Percentiles rank a stretch among this genome's conserved stretches.
Conservation (phyloP, 352 stramenopile genomes). For the Blastocystis sp. region DNA sequence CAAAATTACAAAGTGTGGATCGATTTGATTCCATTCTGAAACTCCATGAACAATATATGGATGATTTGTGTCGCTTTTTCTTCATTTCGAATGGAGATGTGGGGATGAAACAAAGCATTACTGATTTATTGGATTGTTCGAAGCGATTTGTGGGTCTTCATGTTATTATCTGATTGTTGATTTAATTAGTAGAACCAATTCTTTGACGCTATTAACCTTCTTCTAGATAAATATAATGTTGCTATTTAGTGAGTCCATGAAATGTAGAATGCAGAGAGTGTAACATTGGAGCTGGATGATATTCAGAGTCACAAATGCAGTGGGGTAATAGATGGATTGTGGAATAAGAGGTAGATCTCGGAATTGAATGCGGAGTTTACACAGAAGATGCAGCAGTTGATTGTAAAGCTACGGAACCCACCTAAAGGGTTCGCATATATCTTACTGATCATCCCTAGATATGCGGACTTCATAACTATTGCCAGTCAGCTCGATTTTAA, state of each 20-base stretch:
- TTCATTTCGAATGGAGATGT: background rate
- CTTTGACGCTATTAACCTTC: conserved; percentile 19
- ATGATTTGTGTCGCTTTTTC: background rate
- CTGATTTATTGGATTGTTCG: background rate
- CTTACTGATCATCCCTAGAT: background rate
- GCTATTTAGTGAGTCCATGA: background rate
- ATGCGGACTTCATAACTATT: conserved; percentile 39
- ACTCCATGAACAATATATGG: conserved; percentile 9
- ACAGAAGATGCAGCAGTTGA: conserved; percentile 56
- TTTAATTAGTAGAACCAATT: background rate
- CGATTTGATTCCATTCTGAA: conserved; percentile 14
- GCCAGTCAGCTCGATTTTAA: conserved; percentile 56
- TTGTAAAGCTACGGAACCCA: conserved; percentile 19
- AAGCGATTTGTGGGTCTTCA: conserved; percentile 11
- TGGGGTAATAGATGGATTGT: background rate
- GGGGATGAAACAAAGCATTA: background rate
- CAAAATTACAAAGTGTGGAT: background rate
- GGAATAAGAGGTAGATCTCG: background rate
- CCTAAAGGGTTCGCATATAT: conserved; percentile 1
- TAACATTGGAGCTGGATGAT: background rate
- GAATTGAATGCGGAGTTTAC: background rate
- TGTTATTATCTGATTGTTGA: background rate
- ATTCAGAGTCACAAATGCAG: background rate
- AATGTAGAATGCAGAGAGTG: conserved; percentile 4
- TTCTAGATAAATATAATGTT: conserved; percentile 39